phyloP scores from a whole-genome alignment of 2,329 filamentous ascomycete genomes.

The Fusarium sp. region DNA sequence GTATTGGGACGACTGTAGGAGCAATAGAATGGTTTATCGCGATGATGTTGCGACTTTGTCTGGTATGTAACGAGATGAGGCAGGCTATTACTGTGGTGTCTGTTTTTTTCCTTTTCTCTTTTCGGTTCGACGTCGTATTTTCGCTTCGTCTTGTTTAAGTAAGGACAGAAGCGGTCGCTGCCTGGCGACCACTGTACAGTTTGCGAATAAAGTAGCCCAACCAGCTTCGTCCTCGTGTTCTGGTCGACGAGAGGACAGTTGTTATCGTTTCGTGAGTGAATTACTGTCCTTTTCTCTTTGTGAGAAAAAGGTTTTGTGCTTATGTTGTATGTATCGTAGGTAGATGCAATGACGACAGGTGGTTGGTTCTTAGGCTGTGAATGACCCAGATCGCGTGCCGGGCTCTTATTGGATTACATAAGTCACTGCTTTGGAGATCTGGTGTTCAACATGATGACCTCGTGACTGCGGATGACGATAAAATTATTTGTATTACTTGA shows the following conservation, averaged over 20 bases:
- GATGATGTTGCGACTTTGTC: constrained; percentile 2
- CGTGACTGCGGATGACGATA: constrained; percentile 9
- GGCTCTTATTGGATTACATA: constrained; percentile 34
- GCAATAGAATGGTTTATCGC: constrained; percentile 5
- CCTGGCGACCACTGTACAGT: constrained; percentile 39
- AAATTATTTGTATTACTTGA: neutral
- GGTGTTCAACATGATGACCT: constrained; percentile 15
- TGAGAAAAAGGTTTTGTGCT: neutral
- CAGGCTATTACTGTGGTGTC: neutral
- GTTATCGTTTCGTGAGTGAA: neutral
- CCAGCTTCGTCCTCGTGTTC: constrained; percentile 22
- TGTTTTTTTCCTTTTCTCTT: neutral
- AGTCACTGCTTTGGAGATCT: constrained; percentile 2
- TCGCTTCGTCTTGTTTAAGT: constrained; percentile 17
- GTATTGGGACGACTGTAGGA: neutral
- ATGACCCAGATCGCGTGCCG: constrained; percentile 31
- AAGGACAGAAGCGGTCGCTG: constrained; percentile 36
- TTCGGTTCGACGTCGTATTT: constrained; percentile 21
- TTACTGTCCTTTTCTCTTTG: neutral
- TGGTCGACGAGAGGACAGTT: neutral
- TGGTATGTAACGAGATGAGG: neutral
- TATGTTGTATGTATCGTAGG: constrained; percentile 2
- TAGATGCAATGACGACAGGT: constrained; percentile 24
- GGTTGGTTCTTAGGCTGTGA: constrained; percentile 23
- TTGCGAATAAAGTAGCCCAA: constrained; percentile 25